phyloP scores from a whole-genome alignment of 768 basidiomycete species.

The Trametopsis cervina region DNA sequence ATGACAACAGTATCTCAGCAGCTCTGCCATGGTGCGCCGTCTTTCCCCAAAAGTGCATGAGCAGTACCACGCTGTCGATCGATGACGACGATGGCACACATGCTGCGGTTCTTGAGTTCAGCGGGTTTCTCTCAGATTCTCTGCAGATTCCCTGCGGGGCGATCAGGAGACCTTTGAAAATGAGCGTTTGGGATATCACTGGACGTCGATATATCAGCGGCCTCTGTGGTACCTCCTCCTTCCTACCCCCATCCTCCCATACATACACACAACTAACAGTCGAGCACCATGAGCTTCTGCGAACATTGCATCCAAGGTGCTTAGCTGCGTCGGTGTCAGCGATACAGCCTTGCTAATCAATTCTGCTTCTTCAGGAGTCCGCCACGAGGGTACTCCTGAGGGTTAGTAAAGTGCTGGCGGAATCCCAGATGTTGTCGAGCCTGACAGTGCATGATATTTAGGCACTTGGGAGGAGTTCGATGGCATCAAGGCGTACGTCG shows the following conservation, averaged over 20 bases:
- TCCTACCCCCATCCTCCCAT: neutral
- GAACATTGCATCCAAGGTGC: constrained; percentile 7
- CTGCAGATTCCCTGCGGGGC: too few species aligned
- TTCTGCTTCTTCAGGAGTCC: constrained; percentile 20
- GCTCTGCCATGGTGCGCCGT: too few species aligned
- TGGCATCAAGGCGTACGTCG: constrained; percentile 34
- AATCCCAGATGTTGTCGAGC: neutral
- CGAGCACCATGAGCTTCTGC: constrained; percentile 9
- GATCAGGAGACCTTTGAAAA: too few species aligned
- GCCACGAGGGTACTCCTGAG: constrained; percentile 29
- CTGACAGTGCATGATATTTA: constrained; percentile 5
- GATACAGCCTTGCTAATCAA: too few species aligned
- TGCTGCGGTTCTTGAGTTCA: too few species aligned
- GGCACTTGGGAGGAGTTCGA: constrained; percentile 29
- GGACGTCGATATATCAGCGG: too few species aligned
- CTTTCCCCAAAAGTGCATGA: too few species aligned
- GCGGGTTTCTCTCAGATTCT: too few species aligned
- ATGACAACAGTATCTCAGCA: too few species aligned
- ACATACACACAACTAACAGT: neutral
- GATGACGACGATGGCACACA: too few species aligned
- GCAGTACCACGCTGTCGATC: too few species aligned
- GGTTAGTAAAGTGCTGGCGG: constrained; percentile 19
- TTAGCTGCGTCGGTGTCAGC: neutral
- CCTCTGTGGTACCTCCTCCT: neutral
- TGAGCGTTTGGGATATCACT: too few species aligned